Base-by-base conservation (phyloP, 176 grass and related monocot genomes). In the Ampelocalamus luodianensis region DNA sequence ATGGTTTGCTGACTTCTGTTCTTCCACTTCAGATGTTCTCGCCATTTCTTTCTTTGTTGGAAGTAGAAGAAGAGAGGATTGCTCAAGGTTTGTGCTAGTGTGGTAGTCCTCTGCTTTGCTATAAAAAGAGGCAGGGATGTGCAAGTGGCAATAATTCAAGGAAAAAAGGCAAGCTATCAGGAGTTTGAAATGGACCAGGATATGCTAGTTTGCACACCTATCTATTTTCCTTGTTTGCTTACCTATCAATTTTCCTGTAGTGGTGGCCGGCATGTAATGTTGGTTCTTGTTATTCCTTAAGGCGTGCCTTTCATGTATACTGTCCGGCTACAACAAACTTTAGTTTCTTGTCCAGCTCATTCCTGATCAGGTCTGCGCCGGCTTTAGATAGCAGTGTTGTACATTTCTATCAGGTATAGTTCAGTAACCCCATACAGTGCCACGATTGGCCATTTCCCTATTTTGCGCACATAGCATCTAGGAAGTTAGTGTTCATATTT, bases 81-180 rank as follows among this genome's bases (percentile, higher is more conserved):
- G 76, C 64, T 80, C 34, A 51, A 85, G 86, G 65, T 76, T 72
- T 90, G 66, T 81, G 91, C 23, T 66, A 58, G 88, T 32, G 20
- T 82, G 81, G 75, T 58, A 72, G 45, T 24, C 71, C 58, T 44
- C 83, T 83, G 68, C 85, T 77, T 72, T 86, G 82, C 72, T 93
- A 93, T 91, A 93, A 95, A 95, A 95, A 86, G 90, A 88, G 79
- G 82, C 63, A 24, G 56, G 88, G 79, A 43, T 29, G 62, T 71
- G 76, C 29, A 71, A 84, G 86, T 93, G 86, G 80, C 90, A 87
- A 93, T 89, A 91, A 95, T 93, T 94, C 71, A 85, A 77, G 67
- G 64, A 67, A 81, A 90, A 92, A 92, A 84, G 80, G 83, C 89
- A 79, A 56, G 44, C 46, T 80, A 81, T 86, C 72, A 53, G 83